A percentile compares a stretch with the other conserved stretches of the same genome.
Conservation (phyloP, 1,284 basidiomycete genomes). For the Leccinum pseudoinsigne region DNA sequence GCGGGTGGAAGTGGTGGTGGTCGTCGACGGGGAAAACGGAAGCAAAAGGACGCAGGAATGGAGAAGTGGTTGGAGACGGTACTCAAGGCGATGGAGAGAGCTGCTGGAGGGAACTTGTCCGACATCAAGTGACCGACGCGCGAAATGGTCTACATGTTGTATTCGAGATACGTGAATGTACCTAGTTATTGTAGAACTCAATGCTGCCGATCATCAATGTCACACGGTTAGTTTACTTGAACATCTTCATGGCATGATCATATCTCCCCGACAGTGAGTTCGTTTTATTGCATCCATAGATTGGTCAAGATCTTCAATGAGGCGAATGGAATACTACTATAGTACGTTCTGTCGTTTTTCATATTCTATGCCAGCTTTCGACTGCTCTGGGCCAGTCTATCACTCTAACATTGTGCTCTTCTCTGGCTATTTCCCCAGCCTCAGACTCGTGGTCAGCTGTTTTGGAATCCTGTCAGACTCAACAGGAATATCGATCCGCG, state of each 20-base stretch:
- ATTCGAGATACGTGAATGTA: background rate
- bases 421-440: background rate
- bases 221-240: too few relatives aligned
- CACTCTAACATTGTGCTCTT: background rate
- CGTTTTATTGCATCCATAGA: background rate
- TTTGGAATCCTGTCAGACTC: background rate
- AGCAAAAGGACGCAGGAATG: constrained; percentile 16
- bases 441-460: background rate
- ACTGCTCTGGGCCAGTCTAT: background rate
- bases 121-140: constrained; percentile 38
- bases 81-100: constrained; percentile 58
- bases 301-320: background rate
- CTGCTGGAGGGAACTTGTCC: constrained; percentile 56
- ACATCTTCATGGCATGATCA: too few relatives aligned
- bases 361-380: background rate
- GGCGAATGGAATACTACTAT: too few relatives aligned
- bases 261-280: too few relatives aligned
- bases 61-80: constrained; percentile 47
- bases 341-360: background rate
- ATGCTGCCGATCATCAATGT: too few relatives aligned
- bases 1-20: background rate
- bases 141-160: background rate
- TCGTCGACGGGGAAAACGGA: constrained; percentile 25
- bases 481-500: background rate
- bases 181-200: too few relatives aligned